Conservation (phyloP, 2,329 filamentous ascomycete species). For the Pestalotiopsis sp. region DNA sequence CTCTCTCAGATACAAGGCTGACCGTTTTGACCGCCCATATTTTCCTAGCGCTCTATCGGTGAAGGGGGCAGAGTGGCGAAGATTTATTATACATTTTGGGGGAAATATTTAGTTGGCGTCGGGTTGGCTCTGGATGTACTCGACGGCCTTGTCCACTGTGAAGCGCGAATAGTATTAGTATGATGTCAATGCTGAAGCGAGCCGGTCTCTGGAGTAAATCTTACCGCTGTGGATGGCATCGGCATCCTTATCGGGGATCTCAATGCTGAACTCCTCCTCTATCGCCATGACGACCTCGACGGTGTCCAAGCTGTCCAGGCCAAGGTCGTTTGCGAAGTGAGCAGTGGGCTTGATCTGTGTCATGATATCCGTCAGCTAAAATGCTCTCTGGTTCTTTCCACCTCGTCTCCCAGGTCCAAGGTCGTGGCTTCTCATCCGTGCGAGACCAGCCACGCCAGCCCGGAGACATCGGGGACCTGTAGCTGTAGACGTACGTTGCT, state of each 20-base stretch:
- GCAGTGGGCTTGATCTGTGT: constrained; percentile 77
- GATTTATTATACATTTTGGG: constrained; percentile 24
- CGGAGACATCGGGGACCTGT: neutral
- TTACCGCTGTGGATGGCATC: constrained; percentile 92
- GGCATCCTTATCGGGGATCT: constrained; percentile 97
- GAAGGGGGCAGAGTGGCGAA: constrained; percentile 17
- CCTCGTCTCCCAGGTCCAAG: neutral
- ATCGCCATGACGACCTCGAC: constrained; percentile 99
- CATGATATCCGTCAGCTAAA: constrained; percentile 18
- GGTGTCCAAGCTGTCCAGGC: constrained; percentile 94
- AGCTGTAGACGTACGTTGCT: constrained; percentile 55
- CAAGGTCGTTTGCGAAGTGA: constrained; percentile 97
- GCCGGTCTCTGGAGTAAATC: constrained; percentile 34
- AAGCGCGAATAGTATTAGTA: constrained; percentile 19
- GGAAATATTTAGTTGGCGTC: constrained; percentile 69
- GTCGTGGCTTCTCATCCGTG: neutral
- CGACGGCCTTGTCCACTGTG: constrained; percentile 88
- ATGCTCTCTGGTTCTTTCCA: neutral
- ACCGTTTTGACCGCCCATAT: neutral
- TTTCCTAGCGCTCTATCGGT: neutral
- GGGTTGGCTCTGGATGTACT: constrained; percentile 91
- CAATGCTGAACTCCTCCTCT: constrained; percentile 87
- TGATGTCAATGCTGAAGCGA: constrained; percentile 18
- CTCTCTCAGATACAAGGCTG: neutral
- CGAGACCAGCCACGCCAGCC: neutral